Evolutionary conservation across 768 basidiomycete species (phyloP).

Genomic region (Calvatia gigantea): DNA sequence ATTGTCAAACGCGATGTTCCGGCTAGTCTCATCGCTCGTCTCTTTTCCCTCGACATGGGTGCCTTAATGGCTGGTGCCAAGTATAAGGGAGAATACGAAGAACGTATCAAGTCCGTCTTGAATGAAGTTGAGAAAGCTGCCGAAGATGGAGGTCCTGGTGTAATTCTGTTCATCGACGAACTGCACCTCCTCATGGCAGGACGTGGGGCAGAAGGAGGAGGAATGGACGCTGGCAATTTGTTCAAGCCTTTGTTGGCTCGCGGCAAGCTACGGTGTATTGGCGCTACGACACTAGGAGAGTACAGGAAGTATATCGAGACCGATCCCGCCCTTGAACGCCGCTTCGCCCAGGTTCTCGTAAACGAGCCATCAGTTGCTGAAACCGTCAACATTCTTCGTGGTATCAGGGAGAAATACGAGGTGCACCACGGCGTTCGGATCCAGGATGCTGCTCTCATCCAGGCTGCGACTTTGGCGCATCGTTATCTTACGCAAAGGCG

Average conservation of each 20-base stretch:
- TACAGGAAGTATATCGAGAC: constrained; percentile 93
- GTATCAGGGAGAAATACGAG: constrained; percentile 92
- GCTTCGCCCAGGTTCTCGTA: constrained; percentile 91
- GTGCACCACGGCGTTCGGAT: constrained; percentile 91
- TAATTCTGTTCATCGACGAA: constrained; percentile 96
- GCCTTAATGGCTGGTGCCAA: constrained; percentile 91
- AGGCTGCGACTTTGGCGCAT: constrained; percentile 88
- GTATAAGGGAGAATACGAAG: constrained; percentile 96
- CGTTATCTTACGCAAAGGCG: constrained; percentile 85
- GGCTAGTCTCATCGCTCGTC: constrained; percentile 61
- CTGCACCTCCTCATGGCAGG: constrained; percentile 93
- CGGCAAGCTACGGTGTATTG: constrained; percentile 74
- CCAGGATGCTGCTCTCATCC: constrained; percentile 81
- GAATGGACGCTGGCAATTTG: constrained; percentile 92
- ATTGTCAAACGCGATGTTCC: constrained; percentile 95
- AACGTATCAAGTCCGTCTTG: constrained; percentile 89
- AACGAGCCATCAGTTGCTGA: constrained; percentile 89
- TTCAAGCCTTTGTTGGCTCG: constrained; percentile 91
- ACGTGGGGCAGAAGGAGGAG: constrained; percentile 74
- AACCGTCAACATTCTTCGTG: constrained; percentile 90
- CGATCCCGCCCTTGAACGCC: constrained; percentile 85
- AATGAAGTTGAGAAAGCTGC: constrained; percentile 90
- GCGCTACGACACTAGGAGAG: constrained; percentile 90
- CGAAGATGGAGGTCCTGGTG: constrained; percentile 66
- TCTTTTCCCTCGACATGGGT: constrained; percentile 92